Evolutionary conservation across 164 flowering plant genomes (phyloP), one percentile per base, ranked within the genome.

Genomic region (Annona squamosa): DNA sequence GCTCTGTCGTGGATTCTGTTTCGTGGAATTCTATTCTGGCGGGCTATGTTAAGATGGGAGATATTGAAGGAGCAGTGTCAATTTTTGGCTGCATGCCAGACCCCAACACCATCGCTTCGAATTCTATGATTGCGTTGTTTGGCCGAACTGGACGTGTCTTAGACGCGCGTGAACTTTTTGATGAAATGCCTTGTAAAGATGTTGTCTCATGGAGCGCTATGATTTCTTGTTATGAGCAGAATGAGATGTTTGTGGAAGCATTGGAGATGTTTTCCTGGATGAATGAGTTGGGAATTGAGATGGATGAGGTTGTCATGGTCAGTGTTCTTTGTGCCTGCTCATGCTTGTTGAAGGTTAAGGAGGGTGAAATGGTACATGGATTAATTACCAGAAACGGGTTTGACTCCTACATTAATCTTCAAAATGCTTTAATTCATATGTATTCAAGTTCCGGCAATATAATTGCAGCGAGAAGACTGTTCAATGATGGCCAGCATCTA

Each of bases 1-100:
- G 81, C 65, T 45, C 67, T 61, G 76, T 71, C 26, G 9, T 71
- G 74, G 85, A 83, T 65, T 63, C 65, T 18, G 83, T 83, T 70
- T 85, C 87, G 4, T 85, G 87, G 87, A 83, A 82, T 70, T 75
- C 85, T 0, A 79, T 83, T 18, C 68, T 85, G 74, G 84, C 83
- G 44, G 84, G 83, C 43, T 85, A 85, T 73, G 82, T 81, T 61
- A 73, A 64, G 62, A 66, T 16, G 4, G 85, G 87, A 9, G 73
- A 72, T 68, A 82, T 82, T 9, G 80, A 79, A 6, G 78, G 77
- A 47, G 84, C 87, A 4, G 69, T 62, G 16, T 44, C 67, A 10
- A 59, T 81, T 2, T 82, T 71, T 76, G 68, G 65, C 65, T 64
- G 48, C 63, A 82, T 84, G 85, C 84, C 84, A 3, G 72, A 71